These are phyloP conservation scores for Rhynchosporium agropyri DNA, from an alignment of 2,329 filamentous ascomycete genomes.

Conservation along the genomic window DNA sequence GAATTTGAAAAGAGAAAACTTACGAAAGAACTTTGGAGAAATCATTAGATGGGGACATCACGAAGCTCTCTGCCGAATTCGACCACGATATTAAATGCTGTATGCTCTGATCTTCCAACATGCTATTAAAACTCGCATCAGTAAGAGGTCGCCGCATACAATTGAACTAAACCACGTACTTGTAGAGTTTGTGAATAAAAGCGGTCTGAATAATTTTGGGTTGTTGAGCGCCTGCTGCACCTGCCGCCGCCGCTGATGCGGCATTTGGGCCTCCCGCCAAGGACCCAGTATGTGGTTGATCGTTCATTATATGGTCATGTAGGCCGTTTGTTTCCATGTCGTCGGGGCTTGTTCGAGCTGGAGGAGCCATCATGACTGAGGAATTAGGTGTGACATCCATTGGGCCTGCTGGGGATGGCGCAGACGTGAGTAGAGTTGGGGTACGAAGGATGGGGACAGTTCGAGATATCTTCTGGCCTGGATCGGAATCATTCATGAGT, in stretches of 20 bases:
- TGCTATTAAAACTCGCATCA: conserved; percentile 57
- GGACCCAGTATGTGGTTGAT: conserved; percentile 45
- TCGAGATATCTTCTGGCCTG: conserved; percentile 35
- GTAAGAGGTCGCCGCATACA: conserved; percentile 8
- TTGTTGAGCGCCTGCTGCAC: conserved; percentile 75
- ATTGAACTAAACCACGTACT: conserved; percentile 58
- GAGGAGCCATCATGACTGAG: conserved; percentile 47
- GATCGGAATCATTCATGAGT: conserved; percentile 35
- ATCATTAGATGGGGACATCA: conserved; percentile 96
- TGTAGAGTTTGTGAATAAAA: conserved; percentile 99
- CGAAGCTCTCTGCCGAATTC: conserved; percentile 89
- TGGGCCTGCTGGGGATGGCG: conserved; percentile 55
- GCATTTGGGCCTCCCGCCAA: conserved; percentile 41
- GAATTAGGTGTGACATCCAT: conserved; percentile 61
- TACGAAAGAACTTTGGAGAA: conserved; percentile 98
- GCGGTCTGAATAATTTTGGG: conserved; percentile 98
- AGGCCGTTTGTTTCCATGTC: conserved; percentile 42
- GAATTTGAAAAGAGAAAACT: conserved; percentile 46
- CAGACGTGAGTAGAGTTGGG: conserved; percentile 61
- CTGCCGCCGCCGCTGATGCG: conserved; percentile 56
- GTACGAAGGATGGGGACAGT: conserved; percentile 61
- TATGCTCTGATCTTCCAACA: conserved; percentile 93
- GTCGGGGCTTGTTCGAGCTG: conserved; percentile 38
- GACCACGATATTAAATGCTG: conserved; percentile 98
- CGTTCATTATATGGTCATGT: conserved; percentile 40